Base-by-base conservation (phyloP, 2,329 filamentous ascomycete genomes). In the Colletotrichum godetiae region DNA sequence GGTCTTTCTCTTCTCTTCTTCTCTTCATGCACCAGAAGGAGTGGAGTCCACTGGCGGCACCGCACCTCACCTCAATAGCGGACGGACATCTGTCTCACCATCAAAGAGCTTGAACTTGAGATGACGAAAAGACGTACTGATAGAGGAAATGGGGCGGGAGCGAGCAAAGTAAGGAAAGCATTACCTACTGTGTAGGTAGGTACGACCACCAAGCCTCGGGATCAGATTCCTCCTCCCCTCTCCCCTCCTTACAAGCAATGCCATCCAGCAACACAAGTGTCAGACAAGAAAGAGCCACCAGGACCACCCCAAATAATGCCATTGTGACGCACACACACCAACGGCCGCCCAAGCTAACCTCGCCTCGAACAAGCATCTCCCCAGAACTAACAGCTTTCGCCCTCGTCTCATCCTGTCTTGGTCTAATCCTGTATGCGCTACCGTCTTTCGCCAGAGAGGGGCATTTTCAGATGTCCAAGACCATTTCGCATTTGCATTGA, bases 1-100 rank as follows among this genome's bases (percentile, higher is more conserved):
- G 22, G 13, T 15, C 33, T 42, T 42, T 42, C 37, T 42, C 37
- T 19, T 42, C 11, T 42, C 33, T 35, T 35, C 37, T 60, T 33
- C 31, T 46, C 31, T 29, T 27, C 46, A 13, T 29, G 29, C 37
- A 58, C 63, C 12, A 56, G 68, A 56, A 66, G 46, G 56, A 31
- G 61, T 70, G 67, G 67, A 42, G 61, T 33, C 52, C 33, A 57
- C 35, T 67, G 46, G 53, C 29, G 67, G 67, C 27, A 29, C 27
- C 27, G 27, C 27, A 29, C 27, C 27, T 33, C 37, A 37, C 22
- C 3, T 31, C 52, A 22, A 42, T 19, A 57, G 31, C 29, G 62
- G 52, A 53, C 59, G 35, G 57, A 49, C 33, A 29, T 61, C 61
- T 73, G 71, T 73, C 71, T 73, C 71, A 73, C 71, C 60, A 70